Conservation (phyloP, 1,139 yeast species). For the Blastobotrys capitulatus region DNA sequence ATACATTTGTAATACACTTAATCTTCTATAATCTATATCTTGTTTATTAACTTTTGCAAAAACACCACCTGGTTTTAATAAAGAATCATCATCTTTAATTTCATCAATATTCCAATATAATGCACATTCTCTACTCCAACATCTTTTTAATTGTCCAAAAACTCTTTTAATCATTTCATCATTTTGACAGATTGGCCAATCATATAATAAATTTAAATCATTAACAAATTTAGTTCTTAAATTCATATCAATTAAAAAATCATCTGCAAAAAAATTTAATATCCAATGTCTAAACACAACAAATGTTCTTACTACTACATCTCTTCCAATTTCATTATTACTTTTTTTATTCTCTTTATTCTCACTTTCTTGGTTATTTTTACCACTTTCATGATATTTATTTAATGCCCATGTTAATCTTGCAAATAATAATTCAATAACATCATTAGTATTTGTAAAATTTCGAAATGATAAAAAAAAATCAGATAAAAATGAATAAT, state of each 20-base stretch:
- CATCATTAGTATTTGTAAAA: slow-evolving; percentile 52
- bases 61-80: slow-evolving; percentile 22
- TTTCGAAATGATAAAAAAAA: slow-evolving; percentile 80
- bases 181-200: slow-evolving; percentile 26
- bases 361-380: not conserved
- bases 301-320: slow-evolving; percentile 77
- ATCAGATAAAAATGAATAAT: slow-evolving; percentile 74
- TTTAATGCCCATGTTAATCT: slow-evolving; percentile 69
- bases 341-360: slow-evolving; percentile 1
- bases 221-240: slow-evolving; percentile 31
- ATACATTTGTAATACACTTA: slow-evolving; percentile 28
- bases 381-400: slow-evolving; percentile 4
- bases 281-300: slow-evolving; percentile 89
- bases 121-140: slow-evolving; percentile 33
- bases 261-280: slow-evolving; percentile 44
- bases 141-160: slow-evolving; percentile 33
- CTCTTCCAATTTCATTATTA: slow-evolving; percentile 30
- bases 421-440: slow-evolving; percentile 56
- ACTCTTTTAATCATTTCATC: slow-evolving; percentile 27
- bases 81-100: not conserved
- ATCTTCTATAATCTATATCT: slow-evolving; percentile 23
- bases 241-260: slow-evolving; percentile 34
- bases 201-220: slow-evolving; percentile 28
- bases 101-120: slow-evolving; percentile 32
- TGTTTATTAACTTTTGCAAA: slow-evolving; percentile 14